Conservation (phyloP, 768 basidiomycete species). For the Panus rudis region DNA sequence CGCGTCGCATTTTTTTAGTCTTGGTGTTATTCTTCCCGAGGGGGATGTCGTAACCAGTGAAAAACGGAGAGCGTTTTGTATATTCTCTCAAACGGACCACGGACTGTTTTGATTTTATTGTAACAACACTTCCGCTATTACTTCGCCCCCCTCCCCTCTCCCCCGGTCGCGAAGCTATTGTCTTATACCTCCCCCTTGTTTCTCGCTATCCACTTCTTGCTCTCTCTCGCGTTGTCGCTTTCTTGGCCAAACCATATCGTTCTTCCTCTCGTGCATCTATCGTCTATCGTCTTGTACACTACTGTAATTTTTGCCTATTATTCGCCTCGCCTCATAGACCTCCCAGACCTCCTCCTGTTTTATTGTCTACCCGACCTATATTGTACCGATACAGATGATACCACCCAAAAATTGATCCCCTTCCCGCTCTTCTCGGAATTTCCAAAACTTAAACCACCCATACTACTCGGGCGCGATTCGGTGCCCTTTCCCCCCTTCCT, state of each 20-base stretch:
- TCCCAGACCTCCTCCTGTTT: too few relatives aligned
- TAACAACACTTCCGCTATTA: neutral
- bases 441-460: too few relatives aligned
- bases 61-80: neutral
- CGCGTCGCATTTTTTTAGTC: constrained; percentile 5
- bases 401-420: too few relatives aligned
- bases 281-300: constrained; percentile 4
- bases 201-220: constrained; percentile 1
- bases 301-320: constrained; percentile 4
- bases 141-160: neutral
- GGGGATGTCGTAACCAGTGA: constrained; percentile 6
- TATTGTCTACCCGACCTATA: too few relatives aligned
- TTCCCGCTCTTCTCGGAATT: too few relatives aligned
- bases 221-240: neutral
- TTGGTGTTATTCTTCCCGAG: constrained; percentile 6
- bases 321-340: too few relatives aligned
- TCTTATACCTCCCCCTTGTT: neutral
- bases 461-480: too few relatives aligned
- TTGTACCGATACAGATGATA: too few relatives aligned
- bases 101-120: neutral
- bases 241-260: neutral
- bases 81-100: neutral
- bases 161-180: neutral
- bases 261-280: neutral
- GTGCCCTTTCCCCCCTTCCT: too few relatives aligned